Evolutionary conservation across 1,284 basidiomycete genomes (phyloP), one percentile per base, ranked within the genome.

Genomic region (Leccinum laetum): DNA sequence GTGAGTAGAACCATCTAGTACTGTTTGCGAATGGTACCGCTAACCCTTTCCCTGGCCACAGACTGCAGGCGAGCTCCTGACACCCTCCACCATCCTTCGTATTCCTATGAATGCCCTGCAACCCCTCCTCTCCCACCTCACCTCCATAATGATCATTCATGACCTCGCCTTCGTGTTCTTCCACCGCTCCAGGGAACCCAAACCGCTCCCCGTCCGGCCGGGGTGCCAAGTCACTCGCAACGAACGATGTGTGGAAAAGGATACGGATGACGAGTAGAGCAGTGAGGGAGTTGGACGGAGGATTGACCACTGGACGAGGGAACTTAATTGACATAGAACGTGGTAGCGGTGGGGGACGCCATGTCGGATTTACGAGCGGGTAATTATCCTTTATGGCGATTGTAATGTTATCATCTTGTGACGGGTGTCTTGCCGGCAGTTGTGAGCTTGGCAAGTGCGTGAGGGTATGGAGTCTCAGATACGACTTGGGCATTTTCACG

Each of bases 121-220:
- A 9, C 91, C 92, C 60, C 83, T 83, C 67, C 82, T 79, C 72
- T 88, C 86, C 2, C 26, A 75, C 79, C 66, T 90, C 90, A 55
- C 78, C 79, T 7, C 68, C 67, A 58, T 75, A 76, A 46, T 72
- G 68, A 13, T 73, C 72, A 16, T 52, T 63, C 26, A 52, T 82
- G 67, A 66, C 72, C 57, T 82, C 79, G 16, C 88, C 89, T 11
- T 85, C 87, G 11, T 81, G 80, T 18, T 91, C 90, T 68, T 91
- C 89, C 44, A 90, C 81, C 58, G 89, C 62, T 1, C 90, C 91
- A 6, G 92, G 92, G 75, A 94, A 94, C 3, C 92, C 92, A 75
- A 93, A 94, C 69, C 92, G 91, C 66, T 93, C 89, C 9, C 84
- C 88, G 72, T 93, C 91, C 3, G 83, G 86, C 13, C 89, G 82